These are phyloP conservation scores for Talaromyces pinophilus DNA, from an alignment of 2,329 filamentous ascomycete genomes.

Conservation along the genomic window DNA sequence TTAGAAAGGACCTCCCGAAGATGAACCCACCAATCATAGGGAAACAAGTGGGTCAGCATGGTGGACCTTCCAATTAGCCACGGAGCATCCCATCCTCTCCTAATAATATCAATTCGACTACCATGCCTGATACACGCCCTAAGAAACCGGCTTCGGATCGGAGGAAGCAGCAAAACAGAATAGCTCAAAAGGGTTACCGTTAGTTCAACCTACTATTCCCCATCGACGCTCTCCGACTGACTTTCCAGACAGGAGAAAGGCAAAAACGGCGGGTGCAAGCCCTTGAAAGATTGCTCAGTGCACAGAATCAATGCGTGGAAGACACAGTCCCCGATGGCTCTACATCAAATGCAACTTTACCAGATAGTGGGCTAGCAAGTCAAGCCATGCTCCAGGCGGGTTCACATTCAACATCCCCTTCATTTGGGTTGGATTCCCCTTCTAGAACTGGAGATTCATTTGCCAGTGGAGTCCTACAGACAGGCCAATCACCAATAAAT, in stretches of 20 bases:
- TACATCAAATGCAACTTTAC: neutral
- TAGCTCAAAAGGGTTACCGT: slow-evolving; percentile 22
- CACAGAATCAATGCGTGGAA: neutral
- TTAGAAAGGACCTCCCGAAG: neutral
- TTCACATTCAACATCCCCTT: neutral
- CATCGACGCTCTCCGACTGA: neutral
- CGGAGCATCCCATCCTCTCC: neutral
- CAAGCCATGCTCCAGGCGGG: neutral
- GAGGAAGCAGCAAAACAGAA: slow-evolving; percentile 47
- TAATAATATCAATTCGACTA: neutral
- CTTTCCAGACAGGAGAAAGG: slow-evolving; percentile 1
- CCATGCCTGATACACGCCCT: slow-evolving; percentile 1
- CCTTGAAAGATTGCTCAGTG: slow-evolving; percentile 3
- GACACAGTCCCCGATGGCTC: neutral
- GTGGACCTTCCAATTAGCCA: neutral
- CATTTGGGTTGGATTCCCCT: neutral
- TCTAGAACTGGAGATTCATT: neutral
- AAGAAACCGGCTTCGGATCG: slow-evolving; percentile 21
- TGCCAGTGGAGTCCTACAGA: neutral
- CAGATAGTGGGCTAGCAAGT: neutral
- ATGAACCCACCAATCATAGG: neutral
- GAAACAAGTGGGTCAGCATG: neutral
- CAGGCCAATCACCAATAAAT: neutral
- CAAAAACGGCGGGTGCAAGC: slow-evolving; percentile 15
- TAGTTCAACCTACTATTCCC: slow-evolving; percentile 21